These are phyloP conservation scores for Inga leiocalycina DNA, from an alignment of 306 rosid genomes.

Conservation along the genomic window DNA sequence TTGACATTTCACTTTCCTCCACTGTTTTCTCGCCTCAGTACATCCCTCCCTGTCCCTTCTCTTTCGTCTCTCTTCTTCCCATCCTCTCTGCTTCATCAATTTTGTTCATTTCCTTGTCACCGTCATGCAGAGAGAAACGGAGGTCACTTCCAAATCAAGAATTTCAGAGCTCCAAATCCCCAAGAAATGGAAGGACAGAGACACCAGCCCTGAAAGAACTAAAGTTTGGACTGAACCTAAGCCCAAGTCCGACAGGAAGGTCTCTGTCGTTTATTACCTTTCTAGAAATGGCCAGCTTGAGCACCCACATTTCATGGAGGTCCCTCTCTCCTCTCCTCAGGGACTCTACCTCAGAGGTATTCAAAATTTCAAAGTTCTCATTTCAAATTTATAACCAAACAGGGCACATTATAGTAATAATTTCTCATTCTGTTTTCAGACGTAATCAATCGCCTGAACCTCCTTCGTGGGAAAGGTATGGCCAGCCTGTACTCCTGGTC, in stretches of 20 bases:
- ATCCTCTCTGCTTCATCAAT: conserved; percentile 10
- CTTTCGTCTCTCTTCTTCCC: neutral
- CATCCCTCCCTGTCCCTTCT: neutral
- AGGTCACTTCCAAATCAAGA: conserved; percentile 52
- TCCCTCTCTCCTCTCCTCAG: conserved; percentile 80
- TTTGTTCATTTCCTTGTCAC: neutral
- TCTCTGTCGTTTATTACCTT: conserved; percentile 88
- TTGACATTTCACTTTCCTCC: neutral
- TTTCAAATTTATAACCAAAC: neutral
- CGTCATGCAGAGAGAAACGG: conserved; percentile 49
- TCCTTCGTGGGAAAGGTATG: conserved; percentile 85
- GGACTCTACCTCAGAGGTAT: conserved; percentile 90
- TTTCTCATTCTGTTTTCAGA: conserved; percentile 45
- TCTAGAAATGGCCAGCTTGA: conserved; percentile 89
- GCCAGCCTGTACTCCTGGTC: conserved; percentile 91
- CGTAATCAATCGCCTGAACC: conserved; percentile 72
- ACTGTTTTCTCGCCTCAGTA: conserved; percentile 22
- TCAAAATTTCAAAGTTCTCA: no score
- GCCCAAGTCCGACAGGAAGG: conserved; percentile 51
- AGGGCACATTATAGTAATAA: neutral
- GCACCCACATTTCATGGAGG: conserved; percentile 98
- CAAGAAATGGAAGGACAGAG: conserved; percentile 63
- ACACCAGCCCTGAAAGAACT: conserved; percentile 75
- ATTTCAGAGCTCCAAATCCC: conserved; percentile 62
- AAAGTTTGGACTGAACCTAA: conserved; percentile 80